Percentiles rank a stretch among this genome's conserved stretches.
phyloP scores from a whole-genome alignment of 306 rosid species.

The Lathyrus oleraceus region DNA sequence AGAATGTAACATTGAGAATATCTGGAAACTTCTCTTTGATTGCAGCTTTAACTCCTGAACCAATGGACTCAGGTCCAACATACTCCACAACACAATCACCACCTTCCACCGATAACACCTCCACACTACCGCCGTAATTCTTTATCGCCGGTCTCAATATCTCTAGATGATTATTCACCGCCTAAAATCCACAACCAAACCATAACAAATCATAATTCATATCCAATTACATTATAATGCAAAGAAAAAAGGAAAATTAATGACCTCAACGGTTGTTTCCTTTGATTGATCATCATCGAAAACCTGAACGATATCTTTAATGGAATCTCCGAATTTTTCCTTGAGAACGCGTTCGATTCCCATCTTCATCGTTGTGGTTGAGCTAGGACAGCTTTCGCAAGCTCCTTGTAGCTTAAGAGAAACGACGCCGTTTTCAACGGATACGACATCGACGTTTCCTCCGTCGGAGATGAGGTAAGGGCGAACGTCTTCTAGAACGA shows the following conservation, averaged over 20 bases:
- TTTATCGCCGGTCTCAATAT: constrained; percentile 87
- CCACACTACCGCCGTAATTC: constrained; percentile 86
- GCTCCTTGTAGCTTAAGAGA: constrained; percentile 94
- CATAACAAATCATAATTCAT: not conserved
- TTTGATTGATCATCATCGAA: constrained; percentile 46
- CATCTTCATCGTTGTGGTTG: constrained; percentile 95
- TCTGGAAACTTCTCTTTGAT: constrained; percentile 91
- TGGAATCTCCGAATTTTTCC: constrained; percentile 85
- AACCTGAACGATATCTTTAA: constrained; percentile 71
- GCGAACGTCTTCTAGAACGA: constrained; percentile 88
- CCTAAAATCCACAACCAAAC: constrained; percentile 47
- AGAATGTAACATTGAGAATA: constrained; percentile 63
- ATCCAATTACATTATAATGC: not conserved
- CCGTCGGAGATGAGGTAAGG: constrained; percentile 94
- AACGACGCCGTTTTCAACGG: constrained; percentile 76
- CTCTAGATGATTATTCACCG: constrained; percentile 80
- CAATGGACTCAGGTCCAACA: constrained; percentile 85
- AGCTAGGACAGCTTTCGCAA: constrained; percentile 92
- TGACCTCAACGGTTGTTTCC: constrained; percentile 68
- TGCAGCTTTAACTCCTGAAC: constrained; percentile 88
- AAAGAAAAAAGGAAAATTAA: not conserved
- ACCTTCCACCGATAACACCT: constrained; percentile 68
- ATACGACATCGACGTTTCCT: constrained; percentile 90
- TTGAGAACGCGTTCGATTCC: constrained; percentile 91
- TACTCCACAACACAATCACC: constrained; percentile 69